A percentile compares a stretch with the other conserved stretches of the same genome.
Conservation (phyloP, 768 basidiomycete genomes). For the Hygrophorus pudorinus region DNA sequence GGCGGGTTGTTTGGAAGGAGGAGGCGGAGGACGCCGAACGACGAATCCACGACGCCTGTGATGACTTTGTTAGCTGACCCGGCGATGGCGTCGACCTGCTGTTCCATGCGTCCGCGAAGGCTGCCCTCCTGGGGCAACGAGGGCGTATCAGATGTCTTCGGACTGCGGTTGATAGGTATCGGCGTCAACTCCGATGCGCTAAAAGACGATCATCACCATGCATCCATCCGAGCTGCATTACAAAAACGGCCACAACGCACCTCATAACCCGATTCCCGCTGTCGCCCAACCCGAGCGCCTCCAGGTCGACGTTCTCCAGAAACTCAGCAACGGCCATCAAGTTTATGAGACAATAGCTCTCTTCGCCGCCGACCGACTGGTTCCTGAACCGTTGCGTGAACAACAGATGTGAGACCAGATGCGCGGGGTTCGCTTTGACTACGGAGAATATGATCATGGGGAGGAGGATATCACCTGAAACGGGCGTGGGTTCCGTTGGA, state of each 20-base stretch:
- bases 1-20: slow-evolving; percentile 21
- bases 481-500: slow-evolving; percentile 33
- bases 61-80: slow-evolving; percentile 82
- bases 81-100: slow-evolving; percentile 69
- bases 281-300: slow-evolving; percentile 48
- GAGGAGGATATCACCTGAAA: slow-evolving; percentile 83
- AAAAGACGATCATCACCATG: neutral
- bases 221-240: neutral
- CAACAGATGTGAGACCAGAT: slow-evolving; percentile 63
- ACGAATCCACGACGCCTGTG: slow-evolving; percentile 82
- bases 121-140: slow-evolving; percentile 30
- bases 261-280: slow-evolving; percentile 44
- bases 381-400: slow-evolving; percentile 53
- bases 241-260: slow-evolving; percentile 23
- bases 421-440: slow-evolving; percentile 84
- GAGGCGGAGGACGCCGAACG: slow-evolving; percentile 78
- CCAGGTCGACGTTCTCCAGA: slow-evolving; percentile 87
- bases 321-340: slow-evolving; percentile 94
- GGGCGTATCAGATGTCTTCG: slow-evolving; percentile 36
- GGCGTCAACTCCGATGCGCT: slow-evolving; percentile 77
- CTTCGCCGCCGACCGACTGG: slow-evolving; percentile 62
- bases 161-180: slow-evolving; percentile 58
- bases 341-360: slow-evolving; percentile 89
- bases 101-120: slow-evolving; percentile 65
- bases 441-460: slow-evolving; percentile 92